phyloP scores from a whole-genome alignment of 805 yeast genomes.

The Cyberlindnera meyerae region DNA sequence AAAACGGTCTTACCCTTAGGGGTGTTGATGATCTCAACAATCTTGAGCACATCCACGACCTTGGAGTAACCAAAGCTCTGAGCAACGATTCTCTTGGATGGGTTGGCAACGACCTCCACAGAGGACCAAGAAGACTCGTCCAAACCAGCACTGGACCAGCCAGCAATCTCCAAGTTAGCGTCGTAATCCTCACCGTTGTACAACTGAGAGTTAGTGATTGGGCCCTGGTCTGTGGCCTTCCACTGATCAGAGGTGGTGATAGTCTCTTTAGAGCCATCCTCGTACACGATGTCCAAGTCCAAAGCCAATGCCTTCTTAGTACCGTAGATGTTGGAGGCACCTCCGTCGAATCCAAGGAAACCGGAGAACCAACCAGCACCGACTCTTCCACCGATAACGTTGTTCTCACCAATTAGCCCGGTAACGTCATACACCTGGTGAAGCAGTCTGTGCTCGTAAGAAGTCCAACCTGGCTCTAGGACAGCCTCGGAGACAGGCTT shows the following conservation, averaged over 20 bases:
- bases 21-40: constrained; percentile 9
- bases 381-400: constrained; percentile 17
- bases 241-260: constrained; percentile 12
- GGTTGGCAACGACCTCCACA: constrained; percentile 7
- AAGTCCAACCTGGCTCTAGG: constrained; percentile 18
- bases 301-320: constrained; percentile 11
- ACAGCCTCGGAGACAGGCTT: constrained; percentile 7
- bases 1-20: constrained; percentile 10
- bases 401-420: neutral
- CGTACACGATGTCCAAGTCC: constrained; percentile 7
- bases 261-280: constrained; percentile 11
- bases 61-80: constrained; percentile 15
- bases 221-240: constrained; percentile 12
- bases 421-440: constrained; percentile 18
- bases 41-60: constrained; percentile 9
- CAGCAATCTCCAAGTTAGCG: constrained; percentile 10
- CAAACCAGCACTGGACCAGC: constrained; percentile 8
- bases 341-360: constrained; percentile 16
- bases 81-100: constrained; percentile 10
- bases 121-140: constrained; percentile 7
- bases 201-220: constrained; percentile 14
- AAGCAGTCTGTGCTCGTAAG: constrained; percentile 15
- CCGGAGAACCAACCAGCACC: constrained; percentile 20
- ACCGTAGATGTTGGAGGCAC: constrained; percentile 15
- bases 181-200: constrained; percentile 17